These are phyloP conservation scores for Dentipellis fragilis DNA, from an alignment of 768 basidiomycete species.

Conservation along the genomic window DNA sequence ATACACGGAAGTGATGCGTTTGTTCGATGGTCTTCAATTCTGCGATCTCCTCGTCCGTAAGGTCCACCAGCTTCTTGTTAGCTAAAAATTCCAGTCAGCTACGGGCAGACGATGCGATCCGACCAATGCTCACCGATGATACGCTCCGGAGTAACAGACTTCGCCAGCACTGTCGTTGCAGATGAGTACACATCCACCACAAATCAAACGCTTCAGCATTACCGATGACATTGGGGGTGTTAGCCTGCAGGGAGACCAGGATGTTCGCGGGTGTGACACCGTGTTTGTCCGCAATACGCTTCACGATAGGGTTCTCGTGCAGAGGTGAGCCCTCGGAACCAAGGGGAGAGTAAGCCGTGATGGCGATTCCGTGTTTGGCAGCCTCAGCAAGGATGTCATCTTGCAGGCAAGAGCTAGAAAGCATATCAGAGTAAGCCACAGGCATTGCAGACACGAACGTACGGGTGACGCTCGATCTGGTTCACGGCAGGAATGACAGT, in stretches of 20 bases:
- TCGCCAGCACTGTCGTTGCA: conserved; percentile 15
- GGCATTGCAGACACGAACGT: conserved; percentile 10
- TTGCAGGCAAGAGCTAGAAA: conserved; percentile 48
- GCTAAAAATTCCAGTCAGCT: not conserved
- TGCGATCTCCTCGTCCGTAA: conserved; percentile 49
- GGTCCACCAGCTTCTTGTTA: conserved; percentile 52
- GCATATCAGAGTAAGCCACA: not conserved
- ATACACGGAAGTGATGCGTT: conserved; percentile 52
- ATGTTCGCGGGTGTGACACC: conserved; percentile 51
- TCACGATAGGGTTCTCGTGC: conserved; percentile 46
- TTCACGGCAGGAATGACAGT: conserved; percentile 62
- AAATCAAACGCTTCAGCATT: conserved; percentile 23
- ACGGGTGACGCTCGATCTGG: conserved; percentile 74
- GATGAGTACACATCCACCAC: not conserved
- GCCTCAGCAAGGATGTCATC: conserved; percentile 57
- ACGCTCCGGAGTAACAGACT: conserved; percentile 26
- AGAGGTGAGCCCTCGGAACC: conserved; percentile 66
- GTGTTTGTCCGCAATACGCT: conserved; percentile 53
- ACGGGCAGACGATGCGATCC: not conserved
- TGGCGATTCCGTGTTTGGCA: conserved; percentile 49
- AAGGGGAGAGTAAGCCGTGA: conserved; percentile 75
- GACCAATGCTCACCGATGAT: not conserved
- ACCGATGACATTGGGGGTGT: conserved; percentile 40
- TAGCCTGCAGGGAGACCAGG: conserved; percentile 65
- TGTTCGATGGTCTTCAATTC: conserved; percentile 53